A percentile compares a stretch with the other conserved stretches of the same genome.
These are phyloP conservation scores for Afroboletus lepidellus DNA, from an alignment of 1,284 basidiomycete genomes.

Conservation along the genomic window DNA sequence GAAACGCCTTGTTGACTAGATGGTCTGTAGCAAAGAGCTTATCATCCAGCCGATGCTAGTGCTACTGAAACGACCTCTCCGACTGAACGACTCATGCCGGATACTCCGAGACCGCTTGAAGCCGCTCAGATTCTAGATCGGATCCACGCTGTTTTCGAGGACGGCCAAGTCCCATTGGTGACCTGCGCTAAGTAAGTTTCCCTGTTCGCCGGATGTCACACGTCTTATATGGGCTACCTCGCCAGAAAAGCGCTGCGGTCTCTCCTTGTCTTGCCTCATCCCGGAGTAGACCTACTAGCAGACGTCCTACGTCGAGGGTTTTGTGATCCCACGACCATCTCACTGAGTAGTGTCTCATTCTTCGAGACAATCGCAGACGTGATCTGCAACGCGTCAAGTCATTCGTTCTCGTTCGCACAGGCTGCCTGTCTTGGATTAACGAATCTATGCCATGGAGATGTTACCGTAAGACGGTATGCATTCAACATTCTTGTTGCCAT, in stretches of 20 bases:
- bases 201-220: neutral
- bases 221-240: conserved; percentile 11
- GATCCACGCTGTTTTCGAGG: conserved; percentile 64
- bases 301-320: conserved; percentile 76
- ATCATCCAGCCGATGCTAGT: conserved; percentile 55
- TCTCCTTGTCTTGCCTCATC: conserved; percentile 61
- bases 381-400: conserved; percentile 57
- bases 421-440: conserved; percentile 80
- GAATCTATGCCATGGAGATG: conserved; percentile 79
- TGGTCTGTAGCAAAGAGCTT: conserved; percentile 65
- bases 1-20: conserved; percentile 2
- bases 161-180: conserved; percentile 50
- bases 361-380: conserved; percentile 81
- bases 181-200: conserved; percentile 59
- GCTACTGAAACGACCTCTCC: conserved; percentile 54
- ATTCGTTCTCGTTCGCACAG: conserved; percentile 73
- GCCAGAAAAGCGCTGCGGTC: conserved; percentile 76
- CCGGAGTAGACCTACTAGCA: conserved; percentile 62
- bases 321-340: conserved; percentile 50
- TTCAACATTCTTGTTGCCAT: conserved; percentile 78
- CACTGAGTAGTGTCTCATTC: conserved; percentile 47
- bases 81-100: conserved; percentile 49
- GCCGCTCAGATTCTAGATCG: conserved; percentile 57
- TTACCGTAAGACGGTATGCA: conserved; percentile 70
- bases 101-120: conserved; percentile 55